Conservation (phyloP, 73 alveolate genomes). For the Paraurostyla sp. region DNA sequence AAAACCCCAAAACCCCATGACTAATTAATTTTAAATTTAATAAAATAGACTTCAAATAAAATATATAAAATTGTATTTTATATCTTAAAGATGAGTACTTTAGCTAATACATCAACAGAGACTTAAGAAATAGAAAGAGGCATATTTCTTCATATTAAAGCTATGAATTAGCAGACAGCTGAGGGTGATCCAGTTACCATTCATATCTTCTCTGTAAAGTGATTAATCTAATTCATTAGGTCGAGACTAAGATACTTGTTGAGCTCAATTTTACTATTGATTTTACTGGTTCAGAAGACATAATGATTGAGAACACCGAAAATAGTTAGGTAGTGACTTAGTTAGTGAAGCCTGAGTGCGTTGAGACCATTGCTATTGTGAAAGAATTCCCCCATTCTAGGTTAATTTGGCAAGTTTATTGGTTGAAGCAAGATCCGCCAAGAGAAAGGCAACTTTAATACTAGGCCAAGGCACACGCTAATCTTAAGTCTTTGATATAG, state of each 20-base stretch:
- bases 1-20: no score
- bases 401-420: constrained; percentile 27
- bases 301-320: constrained; percentile 43
- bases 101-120: constrained; percentile 26
- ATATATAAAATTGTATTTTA: neutral
- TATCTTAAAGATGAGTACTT: constrained; percentile 59
- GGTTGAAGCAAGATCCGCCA: constrained; percentile 29
- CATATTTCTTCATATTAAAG: constrained; percentile 35
- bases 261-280: constrained; percentile 32
- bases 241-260: constrained; percentile 50
- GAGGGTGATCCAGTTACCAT: constrained; percentile 42
- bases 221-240: neutral
- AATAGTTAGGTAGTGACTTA: neutral
- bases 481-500: constrained; percentile 14
- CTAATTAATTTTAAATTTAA: no score
- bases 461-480: constrained; percentile 22
- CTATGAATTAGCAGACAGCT: constrained; percentile 8
- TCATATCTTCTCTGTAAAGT: constrained; percentile 9
- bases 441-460: neutral
- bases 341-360: constrained; percentile 30
- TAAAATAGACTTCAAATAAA: no score
- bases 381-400: constrained; percentile 45
- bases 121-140: constrained; percentile 35
- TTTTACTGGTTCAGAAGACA: constrained; percentile 73
- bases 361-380: constrained; percentile 38